Percentiles rank a stretch among this genome's conserved stretches.
Evolutionary conservation across 169 alveolate species (phyloP).

Genomic region (Condylostoma magnum): DNA sequence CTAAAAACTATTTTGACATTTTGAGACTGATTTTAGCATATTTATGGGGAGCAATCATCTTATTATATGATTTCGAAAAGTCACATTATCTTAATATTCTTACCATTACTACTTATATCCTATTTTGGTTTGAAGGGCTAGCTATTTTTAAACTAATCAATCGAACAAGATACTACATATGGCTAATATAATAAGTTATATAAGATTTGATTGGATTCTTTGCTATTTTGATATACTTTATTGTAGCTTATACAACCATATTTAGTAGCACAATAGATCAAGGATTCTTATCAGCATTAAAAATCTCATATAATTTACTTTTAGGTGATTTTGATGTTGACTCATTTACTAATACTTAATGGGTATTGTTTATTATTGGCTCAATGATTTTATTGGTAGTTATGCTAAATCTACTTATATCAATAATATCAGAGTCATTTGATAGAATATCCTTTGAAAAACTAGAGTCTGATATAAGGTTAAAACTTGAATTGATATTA

Average conservation of each 20-base stretch:
- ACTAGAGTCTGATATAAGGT: not conserved
- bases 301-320: not conserved
- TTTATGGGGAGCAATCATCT: not conserved
- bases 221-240: not conserved
- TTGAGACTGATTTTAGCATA: not conserved
- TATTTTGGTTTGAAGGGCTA: not conserved
- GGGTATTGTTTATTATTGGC: not conserved
- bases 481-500: not conserved
- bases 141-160: not conserved
- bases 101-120: not conserved
- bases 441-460: not conserved
- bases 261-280: not conserved
- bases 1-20: not conserved
- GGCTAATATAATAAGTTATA: not conserved
- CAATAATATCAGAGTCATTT: constrained; percentile 15
- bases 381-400: not conserved
- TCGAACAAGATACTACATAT: not conserved
- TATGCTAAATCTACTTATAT: constrained; percentile 27
- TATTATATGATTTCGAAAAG: not conserved
- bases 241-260: not conserved
- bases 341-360: not conserved
- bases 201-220: not conserved
- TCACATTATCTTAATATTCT: not conserved
- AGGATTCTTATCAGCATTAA: not conserved
- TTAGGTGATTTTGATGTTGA: not conserved